Evolutionary conservation across 768 basidiomycete genomes (phyloP).

Genomic region (Trametes gibbosa): DNA sequence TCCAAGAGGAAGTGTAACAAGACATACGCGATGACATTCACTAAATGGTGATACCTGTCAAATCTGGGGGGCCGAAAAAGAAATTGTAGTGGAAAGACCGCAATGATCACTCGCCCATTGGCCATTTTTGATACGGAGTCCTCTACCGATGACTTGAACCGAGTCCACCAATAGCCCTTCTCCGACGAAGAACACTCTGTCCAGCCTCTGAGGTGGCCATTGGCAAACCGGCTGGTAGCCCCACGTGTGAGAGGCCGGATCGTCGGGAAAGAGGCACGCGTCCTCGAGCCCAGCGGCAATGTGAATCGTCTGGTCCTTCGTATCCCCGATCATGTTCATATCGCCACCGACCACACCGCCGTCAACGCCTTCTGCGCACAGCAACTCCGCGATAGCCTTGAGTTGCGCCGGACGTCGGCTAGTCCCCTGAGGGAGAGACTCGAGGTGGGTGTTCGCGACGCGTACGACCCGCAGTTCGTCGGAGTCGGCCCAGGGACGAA

Average conservation of each 20-base stretch:
- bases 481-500: conserved; percentile 33
- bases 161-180: conserved; percentile 50
- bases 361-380: conserved; percentile 44
- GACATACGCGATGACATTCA: no score
- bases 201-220: conserved; percentile 55
- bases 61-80: background rate
- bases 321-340: conserved; percentile 60
- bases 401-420: conserved; percentile 46
- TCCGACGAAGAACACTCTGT: conserved; percentile 60
- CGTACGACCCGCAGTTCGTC: conserved; percentile 45
- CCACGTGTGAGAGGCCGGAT: conserved; percentile 58
- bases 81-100: conserved; percentile 47
- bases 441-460: conserved; percentile 73
- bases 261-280: conserved; percentile 45
- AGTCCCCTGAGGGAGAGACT: conserved; percentile 52
- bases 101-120: conserved; percentile 69
- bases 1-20: no score
- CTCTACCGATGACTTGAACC: conserved; percentile 56
- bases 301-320: conserved; percentile 43
- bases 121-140: conserved; percentile 39
- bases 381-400: conserved; percentile 45
- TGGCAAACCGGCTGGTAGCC: conserved; percentile 54
- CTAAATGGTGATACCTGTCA: no score
- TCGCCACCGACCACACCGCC: conserved; percentile 70
- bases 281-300: conserved; percentile 51